Conservation (phyloP, 441 rosid genomes). For the Bocquillonia castaneifolia region DNA sequence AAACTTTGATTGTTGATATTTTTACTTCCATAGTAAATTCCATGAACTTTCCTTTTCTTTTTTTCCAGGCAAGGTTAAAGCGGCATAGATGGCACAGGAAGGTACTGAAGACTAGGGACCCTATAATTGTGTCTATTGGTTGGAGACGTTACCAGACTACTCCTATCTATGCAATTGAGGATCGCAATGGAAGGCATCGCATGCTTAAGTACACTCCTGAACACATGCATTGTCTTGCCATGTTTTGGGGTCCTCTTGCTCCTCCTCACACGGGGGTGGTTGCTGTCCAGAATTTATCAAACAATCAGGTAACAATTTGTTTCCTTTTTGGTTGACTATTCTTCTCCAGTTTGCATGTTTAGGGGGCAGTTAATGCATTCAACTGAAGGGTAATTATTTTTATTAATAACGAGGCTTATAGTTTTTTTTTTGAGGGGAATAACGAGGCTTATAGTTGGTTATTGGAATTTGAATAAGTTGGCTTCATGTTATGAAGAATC, state of each 20-base stretch:
- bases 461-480: too few relatives aligned
- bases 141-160: conserved; percentile 92
- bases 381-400: neutral
- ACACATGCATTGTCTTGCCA: conserved; percentile 93
- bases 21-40: neutral
- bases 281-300: conserved; percentile 73
- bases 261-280: conserved; percentile 84
- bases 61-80: conserved; percentile 67
- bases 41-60: conserved; percentile 6
- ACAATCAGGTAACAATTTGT: conserved; percentile 52
- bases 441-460: too few relatives aligned
- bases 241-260: conserved; percentile 94
- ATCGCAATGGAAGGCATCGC: conserved; percentile 76
- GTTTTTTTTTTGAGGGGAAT: too few relatives aligned
- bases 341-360: neutral
- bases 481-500: neutral
- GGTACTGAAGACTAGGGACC: conserved; percentile 83
- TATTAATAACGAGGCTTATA: too few relatives aligned
- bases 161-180: conserved; percentile 82
- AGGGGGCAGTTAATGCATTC: neutral
- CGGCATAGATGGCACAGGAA: conserved; percentile 87
- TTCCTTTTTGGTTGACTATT: conserved; percentile 11
- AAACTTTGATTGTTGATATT: neutral
- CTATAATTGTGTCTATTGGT: conserved; percentile 83
- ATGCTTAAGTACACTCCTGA: conserved; percentile 95